Evolutionary conservation across 176 grass and related monocot genomes (phyloP).

Genomic region (Oryza punctata): DNA sequence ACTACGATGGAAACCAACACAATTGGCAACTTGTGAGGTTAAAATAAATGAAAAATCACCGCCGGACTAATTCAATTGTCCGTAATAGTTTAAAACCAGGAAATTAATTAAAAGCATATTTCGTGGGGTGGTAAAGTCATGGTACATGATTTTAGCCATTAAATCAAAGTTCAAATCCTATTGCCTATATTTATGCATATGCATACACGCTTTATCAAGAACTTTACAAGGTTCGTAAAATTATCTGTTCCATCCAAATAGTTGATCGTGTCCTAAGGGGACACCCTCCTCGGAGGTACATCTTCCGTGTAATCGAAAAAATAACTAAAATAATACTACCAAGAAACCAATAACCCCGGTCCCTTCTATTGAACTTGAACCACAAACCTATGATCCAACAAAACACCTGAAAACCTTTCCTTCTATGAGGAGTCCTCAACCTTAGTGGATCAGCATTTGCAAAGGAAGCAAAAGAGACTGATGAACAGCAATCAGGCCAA

Average conservation of each 20-base stretch:
- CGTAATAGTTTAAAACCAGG: neutral
- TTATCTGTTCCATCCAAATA: too few relatives aligned
- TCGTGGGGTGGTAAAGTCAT: neutral
- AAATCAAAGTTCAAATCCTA: neutral
- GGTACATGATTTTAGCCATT: neutral
- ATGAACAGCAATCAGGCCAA: slow-evolving; percentile 32
- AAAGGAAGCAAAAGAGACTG: slow-evolving; percentile 62
- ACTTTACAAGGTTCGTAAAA: too few relatives aligned
- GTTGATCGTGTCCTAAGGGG: too few relatives aligned
- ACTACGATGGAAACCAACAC: neutral
- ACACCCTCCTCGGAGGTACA: too few relatives aligned
- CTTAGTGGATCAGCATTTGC: slow-evolving; percentile 34
- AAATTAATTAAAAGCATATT: neutral
- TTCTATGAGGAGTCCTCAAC: neutral
- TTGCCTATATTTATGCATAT: neutral
- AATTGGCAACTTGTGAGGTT: neutral
- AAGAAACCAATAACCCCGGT: neutral
- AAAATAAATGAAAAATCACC: neutral
- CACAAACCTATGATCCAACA: slow-evolving; percentile 1
- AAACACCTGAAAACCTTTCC: neutral
- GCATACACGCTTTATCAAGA: too few relatives aligned
- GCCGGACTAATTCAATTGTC: slow-evolving; percentile 15
- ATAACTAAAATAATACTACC: neutral
- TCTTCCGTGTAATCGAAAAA: neutral
- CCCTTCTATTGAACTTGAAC: slow-evolving; percentile 3